A percentile compares a stretch with the other conserved stretches of the same genome.
These are phyloP conservation scores for Xanthoconium separans DNA, from an alignment of 1,284 basidiomycete genomes.

Conservation along the genomic window DNA sequence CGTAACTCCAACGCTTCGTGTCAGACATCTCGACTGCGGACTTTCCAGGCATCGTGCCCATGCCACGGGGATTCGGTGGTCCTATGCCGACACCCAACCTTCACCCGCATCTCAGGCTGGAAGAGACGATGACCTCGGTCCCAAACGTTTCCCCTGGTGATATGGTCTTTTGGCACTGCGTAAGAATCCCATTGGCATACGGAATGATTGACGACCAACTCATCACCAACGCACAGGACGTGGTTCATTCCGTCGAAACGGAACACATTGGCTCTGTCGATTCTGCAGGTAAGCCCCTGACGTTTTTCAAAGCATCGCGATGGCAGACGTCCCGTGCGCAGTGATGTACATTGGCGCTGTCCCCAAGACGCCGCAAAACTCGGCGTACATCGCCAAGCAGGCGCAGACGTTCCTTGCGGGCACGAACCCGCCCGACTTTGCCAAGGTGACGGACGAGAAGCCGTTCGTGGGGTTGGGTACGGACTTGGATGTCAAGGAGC, in stretches of 20 bases:
- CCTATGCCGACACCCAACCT: conserved; percentile 49
- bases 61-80: conserved; percentile 48
- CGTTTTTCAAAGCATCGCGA: background rate
- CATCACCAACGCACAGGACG: conserved; percentile 43
- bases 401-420: conserved; percentile 58
- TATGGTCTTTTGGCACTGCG: conserved; percentile 86
- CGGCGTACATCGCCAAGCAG: conserved; percentile 64
- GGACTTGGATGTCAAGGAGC: conserved; percentile 23
- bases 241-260: conserved; percentile 78
- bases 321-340: conserved; percentile 14
- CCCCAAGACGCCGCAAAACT: conserved; percentile 66
- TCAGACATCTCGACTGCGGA: conserved; percentile 55
- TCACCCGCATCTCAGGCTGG: conserved; percentile 71
- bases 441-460: conserved; percentile 40
- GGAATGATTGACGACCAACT: too few relatives aligned
- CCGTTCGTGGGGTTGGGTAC: conserved; percentile 23
- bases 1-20: background rate
- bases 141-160: conserved; percentile 79
- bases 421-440: conserved; percentile 73
- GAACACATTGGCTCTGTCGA: conserved; percentile 68
- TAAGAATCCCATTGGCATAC: conserved; percentile 24
- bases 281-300: conserved; percentile 56
- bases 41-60: conserved; percentile 55
- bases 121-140: conserved; percentile 72
- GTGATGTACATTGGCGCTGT: conserved; percentile 85